Base-by-base conservation (phyloP, 2,329 filamentous ascomycete genomes). In the Huntiella omanensis region DNA sequence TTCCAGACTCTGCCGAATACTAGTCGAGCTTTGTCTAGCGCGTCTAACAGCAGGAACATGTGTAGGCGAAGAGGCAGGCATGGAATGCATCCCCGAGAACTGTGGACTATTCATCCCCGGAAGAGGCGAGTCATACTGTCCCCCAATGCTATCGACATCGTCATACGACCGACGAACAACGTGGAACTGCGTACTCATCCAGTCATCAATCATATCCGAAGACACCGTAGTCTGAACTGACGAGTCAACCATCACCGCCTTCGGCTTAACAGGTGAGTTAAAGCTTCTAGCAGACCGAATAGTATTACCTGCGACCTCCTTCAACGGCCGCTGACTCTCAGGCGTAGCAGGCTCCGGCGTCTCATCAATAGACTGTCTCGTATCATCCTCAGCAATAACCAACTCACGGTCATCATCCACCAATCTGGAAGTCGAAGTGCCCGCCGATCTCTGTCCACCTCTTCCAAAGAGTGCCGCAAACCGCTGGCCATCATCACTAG, bases 141-240 rank as follows among this genome's bases (percentile, higher is more conserved):
- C 42, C 84, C 83, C 55, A 11, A 40, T 16, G 15, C 22, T 40
- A 22, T 40, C 38, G 11, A 17, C 12, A 6, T 88, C 43, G 13
- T 43, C 43, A 32, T 28, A 35, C 43, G 15, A 40, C 39, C 8
- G 38, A 46, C 22, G 22, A 28, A 28, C 22, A 28, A 28, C 22
- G 22, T 28, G 22, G 22, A 28, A 28, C 22, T 28, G 22, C 68
- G 51, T 28, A 69, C 67, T 53, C 47, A 92, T 62, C 55, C 94
- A 69, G 47, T 75, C 71, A 53, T 94, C 86, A 52, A 94, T 84
- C 47, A 81, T 77, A 43, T 81, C 74, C 0, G 83, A 74, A n/a
- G 85, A 92, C 28, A 95, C 67, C 35, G 80, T 70, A 17, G 87
- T 95, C 62, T 95, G 88, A 11, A 82, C 80, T 45, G 78, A 74